These are phyloP conservation scores for Podospora pseudocomata DNA, from an alignment of 495 filamentous ascomycete genomes.

Conservation along the genomic window DNA sequence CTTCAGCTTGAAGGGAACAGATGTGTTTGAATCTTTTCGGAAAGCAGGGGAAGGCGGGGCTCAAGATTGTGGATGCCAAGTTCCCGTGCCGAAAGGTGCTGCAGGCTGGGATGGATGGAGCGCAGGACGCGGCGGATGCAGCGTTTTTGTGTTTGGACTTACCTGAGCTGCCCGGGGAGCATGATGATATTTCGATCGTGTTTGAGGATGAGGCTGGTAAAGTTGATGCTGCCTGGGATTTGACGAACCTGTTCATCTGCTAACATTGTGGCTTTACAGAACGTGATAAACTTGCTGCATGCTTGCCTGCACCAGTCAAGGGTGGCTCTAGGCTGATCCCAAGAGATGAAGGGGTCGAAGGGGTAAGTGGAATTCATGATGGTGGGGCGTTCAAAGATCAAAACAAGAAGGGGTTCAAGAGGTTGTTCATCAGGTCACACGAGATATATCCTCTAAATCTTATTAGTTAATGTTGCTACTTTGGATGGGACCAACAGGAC, in stretches of 20 bases:
- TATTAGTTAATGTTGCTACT: neutral
- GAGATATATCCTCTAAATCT: constrained; percentile 26
- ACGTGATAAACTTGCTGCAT: constrained; percentile 42
- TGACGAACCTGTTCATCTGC: neutral
- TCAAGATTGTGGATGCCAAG: constrained; percentile 83
- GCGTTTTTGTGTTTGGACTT: constrained; percentile 78
- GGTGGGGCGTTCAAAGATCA: neutral
- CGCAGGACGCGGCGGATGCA: constrained; percentile 39
- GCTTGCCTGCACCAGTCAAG: constrained; percentile 48
- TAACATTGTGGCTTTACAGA: constrained; percentile 31
- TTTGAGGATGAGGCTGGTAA: constrained; percentile 80
- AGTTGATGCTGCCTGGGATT: constrained; percentile 30
- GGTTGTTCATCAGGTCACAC: neutral
- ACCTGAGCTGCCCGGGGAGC: constrained; percentile 82
- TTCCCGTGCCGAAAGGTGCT: constrained; percentile 72
- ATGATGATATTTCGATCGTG: constrained; percentile 80
- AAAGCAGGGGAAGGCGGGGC: constrained; percentile 60
- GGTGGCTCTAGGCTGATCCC: constrained; percentile 32
- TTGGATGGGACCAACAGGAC: neutral
- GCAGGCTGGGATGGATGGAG: constrained; percentile 41
- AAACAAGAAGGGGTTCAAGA: neutral
- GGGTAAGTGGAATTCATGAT: neutral
- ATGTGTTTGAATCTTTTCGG: constrained; percentile 70
- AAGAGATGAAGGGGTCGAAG: constrained; percentile 22
- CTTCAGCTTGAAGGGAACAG: constrained; percentile 75